Percentiles rank a stretch among this genome's conserved stretches.
phyloP scores from a whole-genome alignment of 441 rosid species.

The Bocquillonia castaneifolia region DNA sequence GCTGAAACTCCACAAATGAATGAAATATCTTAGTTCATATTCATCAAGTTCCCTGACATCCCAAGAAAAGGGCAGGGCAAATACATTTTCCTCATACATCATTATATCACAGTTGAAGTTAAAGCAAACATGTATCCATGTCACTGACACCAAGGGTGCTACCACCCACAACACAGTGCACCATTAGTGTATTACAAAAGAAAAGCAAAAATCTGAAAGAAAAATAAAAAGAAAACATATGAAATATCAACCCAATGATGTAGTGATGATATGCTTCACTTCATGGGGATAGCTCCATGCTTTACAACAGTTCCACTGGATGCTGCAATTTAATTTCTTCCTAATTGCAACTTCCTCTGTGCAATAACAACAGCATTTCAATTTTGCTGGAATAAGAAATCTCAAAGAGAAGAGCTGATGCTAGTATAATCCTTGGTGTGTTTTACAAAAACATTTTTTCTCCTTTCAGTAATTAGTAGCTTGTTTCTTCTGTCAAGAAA shows the following conservation, averaged over 20 bases:
- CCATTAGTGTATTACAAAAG: not conserved
- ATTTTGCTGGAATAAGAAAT: not conserved
- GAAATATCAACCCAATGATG: no score
- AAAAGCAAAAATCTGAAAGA: conserved; percentile 1
- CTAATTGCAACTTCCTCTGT: not conserved
- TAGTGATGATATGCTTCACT: no score
- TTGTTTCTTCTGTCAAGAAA: not conserved
- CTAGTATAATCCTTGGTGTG: not conserved
- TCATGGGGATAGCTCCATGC: not conserved
- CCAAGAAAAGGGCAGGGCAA: not conserved
- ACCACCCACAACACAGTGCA: not conserved
- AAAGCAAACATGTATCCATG: not conserved
- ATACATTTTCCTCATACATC: not conserved
- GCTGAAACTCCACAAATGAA: not conserved
- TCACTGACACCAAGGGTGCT: not conserved
- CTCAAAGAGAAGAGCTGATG: not conserved
- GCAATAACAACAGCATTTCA: not conserved
- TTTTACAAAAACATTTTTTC: not conserved
- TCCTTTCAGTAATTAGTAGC: not conserved
- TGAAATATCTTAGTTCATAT: not conserved
- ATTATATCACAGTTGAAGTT: not conserved
- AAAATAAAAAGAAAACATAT: no score
- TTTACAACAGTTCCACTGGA: not conserved
- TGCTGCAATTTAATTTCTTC: conserved; percentile 8
- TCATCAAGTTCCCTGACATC: not conserved